These are phyloP conservation scores for Phoenix dactylifera DNA, from an alignment of 176 grass and related monocot species.

Conservation along the genomic window DNA sequence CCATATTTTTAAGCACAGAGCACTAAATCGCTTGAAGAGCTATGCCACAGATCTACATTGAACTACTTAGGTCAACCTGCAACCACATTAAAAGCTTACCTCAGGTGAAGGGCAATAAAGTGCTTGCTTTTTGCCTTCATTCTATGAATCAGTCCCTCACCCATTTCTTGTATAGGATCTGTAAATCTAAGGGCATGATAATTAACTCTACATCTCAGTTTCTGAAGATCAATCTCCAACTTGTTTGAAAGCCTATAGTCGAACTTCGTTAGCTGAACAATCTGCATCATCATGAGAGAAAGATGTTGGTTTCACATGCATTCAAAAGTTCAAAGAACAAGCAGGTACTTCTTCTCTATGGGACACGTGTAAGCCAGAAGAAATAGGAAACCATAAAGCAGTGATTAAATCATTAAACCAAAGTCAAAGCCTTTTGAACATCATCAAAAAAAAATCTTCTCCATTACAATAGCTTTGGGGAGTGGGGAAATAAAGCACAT, in stretches of 20 bases:
- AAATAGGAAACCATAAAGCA: too few relatives aligned
- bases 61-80: too few relatives aligned
- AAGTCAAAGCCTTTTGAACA: too few relatives aligned
- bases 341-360: background rate
- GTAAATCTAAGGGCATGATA: conserved; percentile 81
- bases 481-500: too few relatives aligned
- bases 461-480: too few relatives aligned
- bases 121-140: conserved; percentile 45
- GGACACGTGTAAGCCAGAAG: too few relatives aligned
- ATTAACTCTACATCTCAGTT: conserved; percentile 86
- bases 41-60: too few relatives aligned
- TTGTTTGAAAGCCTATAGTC: conserved; percentile 77
- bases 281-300: conserved; percentile 30
- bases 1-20: too few relatives aligned
- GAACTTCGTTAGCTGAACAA: conserved; percentile 76
- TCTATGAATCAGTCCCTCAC: conserved; percentile 54
- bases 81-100: conserved; percentile 24
- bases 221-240: conserved; percentile 74
- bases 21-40: too few relatives aligned
- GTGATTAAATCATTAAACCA: too few relatives aligned
- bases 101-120: conserved; percentile 85
- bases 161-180: conserved; percentile 67
- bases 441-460: too few relatives aligned
- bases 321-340: background rate
- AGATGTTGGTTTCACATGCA: background rate